Evolutionary conservation across 805 yeast species (phyloP).

Genomic region (Candida incommunis): DNA sequence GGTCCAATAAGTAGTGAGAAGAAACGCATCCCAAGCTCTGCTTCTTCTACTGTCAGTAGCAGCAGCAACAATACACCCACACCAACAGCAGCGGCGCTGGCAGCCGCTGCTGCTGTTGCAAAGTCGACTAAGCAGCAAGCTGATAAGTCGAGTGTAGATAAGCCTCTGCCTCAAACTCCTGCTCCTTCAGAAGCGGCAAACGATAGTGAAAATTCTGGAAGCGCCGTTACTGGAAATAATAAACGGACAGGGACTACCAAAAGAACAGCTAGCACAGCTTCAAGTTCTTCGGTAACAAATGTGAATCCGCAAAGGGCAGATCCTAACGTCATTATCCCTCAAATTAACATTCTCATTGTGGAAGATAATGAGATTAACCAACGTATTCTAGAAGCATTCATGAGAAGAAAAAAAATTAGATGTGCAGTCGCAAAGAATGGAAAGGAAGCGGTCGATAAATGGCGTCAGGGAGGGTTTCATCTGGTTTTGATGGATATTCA

Average conservation of each 20-base stretch:
- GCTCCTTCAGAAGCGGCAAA: background rate
- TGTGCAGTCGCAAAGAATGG: conserved; percentile 87
- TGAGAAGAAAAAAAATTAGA: conserved; percentile 72
- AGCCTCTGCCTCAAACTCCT: background rate
- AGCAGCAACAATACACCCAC: background rate
- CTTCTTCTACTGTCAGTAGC: background rate
- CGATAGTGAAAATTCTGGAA: background rate
- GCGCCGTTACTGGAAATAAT: background rate
- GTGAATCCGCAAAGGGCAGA: conserved; percentile 8
- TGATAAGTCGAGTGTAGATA: background rate
- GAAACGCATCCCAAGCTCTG: background rate
- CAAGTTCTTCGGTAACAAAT: conserved; percentile 4
- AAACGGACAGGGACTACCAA: background rate
- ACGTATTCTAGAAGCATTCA: conserved; percentile 76
- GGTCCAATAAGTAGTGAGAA: background rate
- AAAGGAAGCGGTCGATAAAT: conserved; percentile 83
- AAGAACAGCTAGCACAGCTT: background rate
- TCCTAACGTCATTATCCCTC: conserved; percentile 56
- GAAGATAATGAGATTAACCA: conserved; percentile 95
- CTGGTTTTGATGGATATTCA: conserved; percentile 95
- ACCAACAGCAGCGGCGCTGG: background rate
- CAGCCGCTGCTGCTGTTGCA: background rate
- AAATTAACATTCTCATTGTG: conserved; percentile 80
- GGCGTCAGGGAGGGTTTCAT: conserved; percentile 92
- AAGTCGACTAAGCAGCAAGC: background rate